These are phyloP conservation scores for Galeopsis tetrahit DNA, from an alignment of 257 asterid species.

Conservation along the genomic window DNA sequence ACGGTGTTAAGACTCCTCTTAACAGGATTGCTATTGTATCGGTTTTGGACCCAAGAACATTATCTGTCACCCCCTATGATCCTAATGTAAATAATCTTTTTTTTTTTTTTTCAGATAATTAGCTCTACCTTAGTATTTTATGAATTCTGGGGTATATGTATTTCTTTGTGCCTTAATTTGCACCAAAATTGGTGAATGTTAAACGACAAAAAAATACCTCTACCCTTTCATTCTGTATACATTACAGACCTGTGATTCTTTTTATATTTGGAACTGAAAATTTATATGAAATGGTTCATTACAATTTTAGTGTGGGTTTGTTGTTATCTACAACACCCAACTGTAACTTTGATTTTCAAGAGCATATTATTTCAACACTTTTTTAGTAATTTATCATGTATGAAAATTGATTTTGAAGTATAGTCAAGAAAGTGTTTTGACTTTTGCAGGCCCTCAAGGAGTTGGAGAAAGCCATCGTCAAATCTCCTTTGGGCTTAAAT, in stretches of 20 bases:
- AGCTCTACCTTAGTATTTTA: not conserved
- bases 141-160: not conserved
- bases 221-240: not conserved
- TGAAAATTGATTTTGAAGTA: constrained; percentile 13
- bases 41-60: constrained; percentile 84
- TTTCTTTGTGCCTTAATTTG: no score
- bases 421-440: constrained; percentile 23
- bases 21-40: constrained; percentile 91
- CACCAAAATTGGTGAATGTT: no score
- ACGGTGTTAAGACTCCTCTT: constrained; percentile 75
- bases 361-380: constrained; percentile 1
- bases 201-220: no score
- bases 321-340: not conserved
- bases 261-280: not conserved
- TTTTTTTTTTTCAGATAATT: constrained; percentile 25
- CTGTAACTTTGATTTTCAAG: constrained; percentile 6
- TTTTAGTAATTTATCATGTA: constrained; percentile 15
- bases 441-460: constrained; percentile 78
- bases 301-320: not conserved
- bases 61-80: constrained; percentile 83
- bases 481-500: constrained; percentile 91
- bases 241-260: not conserved
- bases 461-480: constrained; percentile 84
- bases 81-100: constrained; percentile 47
- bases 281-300: not conserved